Base-by-base conservation (phyloP, 163 green algal species). In the Prototheca cutis region DNA sequence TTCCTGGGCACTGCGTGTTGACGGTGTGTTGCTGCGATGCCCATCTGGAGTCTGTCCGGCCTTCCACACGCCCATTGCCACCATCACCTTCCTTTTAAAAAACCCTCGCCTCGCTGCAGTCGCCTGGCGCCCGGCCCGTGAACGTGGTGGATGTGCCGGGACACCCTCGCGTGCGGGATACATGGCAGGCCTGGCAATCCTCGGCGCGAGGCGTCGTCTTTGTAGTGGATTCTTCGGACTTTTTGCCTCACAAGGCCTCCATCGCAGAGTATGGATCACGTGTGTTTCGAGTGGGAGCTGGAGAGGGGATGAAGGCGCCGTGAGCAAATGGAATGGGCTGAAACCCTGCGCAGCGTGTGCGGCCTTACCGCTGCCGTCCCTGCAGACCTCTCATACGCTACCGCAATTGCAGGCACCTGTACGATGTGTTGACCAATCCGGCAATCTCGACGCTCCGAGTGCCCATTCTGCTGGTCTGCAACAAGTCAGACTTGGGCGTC, bases 391-490 rank as follows among this genome's bases (percentile, higher is more conserved):
- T n/a, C n/a, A n/a, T n/a, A n/a, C n/a, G n/a, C n/a, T n/a, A n/a
- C n/a, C n/a, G n/a, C n/a, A n/a, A n/a, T n/a, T n/a, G 6, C 74
- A 76, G 70, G 63, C 67, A 82, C 31, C 49, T 89, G 55, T 75
- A 67, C 30, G 72, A 76, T 45, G 53, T 88, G 29, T 47, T 91
- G 36, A 40, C 58, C 8, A 24, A 75, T 40, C 53, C 70, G 18
- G 51, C 40, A 4, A 42, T 92, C 28, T 55, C 32, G 10, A 58
- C 61, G 28, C 58, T 64, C n/a, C 58, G 73, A 19, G n/a, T 87
- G 30, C 86, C 86, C 1, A 32, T 94, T 40, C 64, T 94, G 52
- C 53, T 94, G 59, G 82, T 73, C 25, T 90, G 80, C 77, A 94
- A 94, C 77, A 94, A 94, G 67, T 63, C 70, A 31, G 86, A 94